phyloP scores from a whole-genome alignment of 2,329 filamentous ascomycete species.

The Juglanconis oblonga region DNA sequence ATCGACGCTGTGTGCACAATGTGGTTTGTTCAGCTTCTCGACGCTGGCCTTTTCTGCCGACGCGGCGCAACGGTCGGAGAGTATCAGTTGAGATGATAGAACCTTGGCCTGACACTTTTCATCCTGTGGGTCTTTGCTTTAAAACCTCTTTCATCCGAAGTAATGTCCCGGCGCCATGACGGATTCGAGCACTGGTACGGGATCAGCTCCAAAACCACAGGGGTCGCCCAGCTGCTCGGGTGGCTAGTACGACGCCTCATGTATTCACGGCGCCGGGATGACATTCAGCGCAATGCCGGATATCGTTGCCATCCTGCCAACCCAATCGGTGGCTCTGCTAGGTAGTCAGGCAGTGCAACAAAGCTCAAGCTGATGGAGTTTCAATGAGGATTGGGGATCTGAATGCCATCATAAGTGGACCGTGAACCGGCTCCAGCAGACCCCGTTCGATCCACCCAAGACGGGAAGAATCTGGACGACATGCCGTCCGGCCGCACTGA shows the following conservation, averaged over 20 bases:
- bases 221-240: background rate
- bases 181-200: background rate
- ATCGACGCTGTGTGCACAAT: conserved; percentile 12
- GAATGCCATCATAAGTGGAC: conserved; percentile 16
- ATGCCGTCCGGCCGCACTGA: conserved; percentile 11
- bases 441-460: conserved; percentile 13
- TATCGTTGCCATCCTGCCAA: conserved; percentile 3
- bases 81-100: background rate
- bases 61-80: background rate
- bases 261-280: conserved; percentile 4
- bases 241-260: conserved; percentile 1
- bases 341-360: background rate
- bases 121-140: background rate
- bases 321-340: background rate
- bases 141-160: background rate
- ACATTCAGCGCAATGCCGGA: conserved; percentile 11
- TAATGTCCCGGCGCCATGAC: background rate
- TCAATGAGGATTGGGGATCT: conserved; percentile 12
- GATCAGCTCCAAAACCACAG: background rate
- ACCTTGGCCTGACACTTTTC: background rate
- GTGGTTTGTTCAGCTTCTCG: background rate
- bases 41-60: background rate
- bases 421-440: conserved; percentile 10
- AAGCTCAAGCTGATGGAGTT: conserved; percentile 7
- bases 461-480: conserved; percentile 14